Evolutionary conservation across 805 yeast species (phyloP), one percentile per base, ranked within the genome.

Genomic region (Candida broadrunensis): DNA sequence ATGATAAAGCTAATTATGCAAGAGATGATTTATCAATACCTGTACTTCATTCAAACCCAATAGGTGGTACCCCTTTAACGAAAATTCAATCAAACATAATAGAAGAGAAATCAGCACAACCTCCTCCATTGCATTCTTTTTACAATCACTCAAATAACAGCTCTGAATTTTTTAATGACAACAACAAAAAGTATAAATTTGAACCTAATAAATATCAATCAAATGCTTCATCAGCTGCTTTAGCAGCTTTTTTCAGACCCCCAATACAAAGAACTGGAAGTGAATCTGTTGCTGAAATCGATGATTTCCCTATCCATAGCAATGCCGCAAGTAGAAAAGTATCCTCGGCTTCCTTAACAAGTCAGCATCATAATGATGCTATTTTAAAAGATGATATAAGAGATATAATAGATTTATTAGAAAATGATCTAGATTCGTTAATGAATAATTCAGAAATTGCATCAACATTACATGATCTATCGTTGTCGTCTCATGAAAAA

Each of bases 391-490:
- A 62, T 19, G 83, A 77, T 36, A 53, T 80, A 18, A 69, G 68
- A 45, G 77, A 75, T 15, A 67, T 80, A 38, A 72, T 80, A 17
- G 58, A 63, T 24, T 58, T 80, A 15, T 52, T 80, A 6, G 80
- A 75, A 46, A 66, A 63, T 25, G 54, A 55, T 51, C 60, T 58
- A 5, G 60, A 51, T 16, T 57, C 41, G 14, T 42, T 58, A 1
- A 41, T 59, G 33, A 56, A 61, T 37, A 58, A 61, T 38, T 52
- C 65, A 18, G 69, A 73, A 47, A 58, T 77, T 16, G 80, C 82
- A 0, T 65, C 77, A 19, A 73, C 76, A n/a, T 58, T 82, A 24
- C 85, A 80, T 44, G 77, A 79, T 45, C 57, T 82, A 24, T 76
- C 85, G 1, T 59, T 81, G 3, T 58, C 78, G 2, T 67, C 75